Evolutionary conservation across 306 rosid genomes (phyloP).

Genomic region (Cicer arietinum): DNA sequence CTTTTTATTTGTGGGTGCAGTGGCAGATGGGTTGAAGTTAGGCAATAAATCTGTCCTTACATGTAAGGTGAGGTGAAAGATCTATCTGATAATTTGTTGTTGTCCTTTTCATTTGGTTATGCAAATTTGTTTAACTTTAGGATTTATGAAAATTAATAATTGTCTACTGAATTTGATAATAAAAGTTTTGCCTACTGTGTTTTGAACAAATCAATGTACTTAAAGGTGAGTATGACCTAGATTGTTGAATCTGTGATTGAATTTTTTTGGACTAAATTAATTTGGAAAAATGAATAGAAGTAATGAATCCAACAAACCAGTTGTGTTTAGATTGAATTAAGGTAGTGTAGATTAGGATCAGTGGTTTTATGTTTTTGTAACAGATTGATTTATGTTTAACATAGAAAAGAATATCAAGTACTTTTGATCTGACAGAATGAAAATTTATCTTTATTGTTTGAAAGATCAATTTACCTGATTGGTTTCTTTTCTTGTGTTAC

Average conservation of each 20-base stretch:
- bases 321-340: constrained; percentile 34
- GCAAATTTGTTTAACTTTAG: constrained; percentile 20
- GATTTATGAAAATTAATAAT: background rate
- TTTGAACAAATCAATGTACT: background rate
- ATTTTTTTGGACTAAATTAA: constrained; percentile 10
- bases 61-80: constrained; percentile 55
- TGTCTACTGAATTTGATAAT: background rate
- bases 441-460: constrained; percentile 27
- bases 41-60: constrained; percentile 35
- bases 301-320: constrained; percentile 23
- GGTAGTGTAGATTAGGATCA: constrained; percentile 23
- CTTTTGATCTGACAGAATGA: constrained; percentile 25
- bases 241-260: background rate
- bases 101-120: background rate
- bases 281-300: background rate
- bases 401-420: constrained; percentile 16
- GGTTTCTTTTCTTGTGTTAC: constrained; percentile 41
- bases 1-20: constrained; percentile 63
- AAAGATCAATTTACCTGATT: constrained; percentile 33
- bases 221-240: background rate
- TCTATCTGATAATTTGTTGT: constrained; percentile 39
- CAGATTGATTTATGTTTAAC: constrained; percentile 12
- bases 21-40: constrained; percentile 80
- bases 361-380: constrained; percentile 9
- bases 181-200: background rate